A percentile compares a stretch with the other conserved stretches of the same genome.
Conservation (phyloP, 306 rosid genomes). For the Quercus robur region DNA sequence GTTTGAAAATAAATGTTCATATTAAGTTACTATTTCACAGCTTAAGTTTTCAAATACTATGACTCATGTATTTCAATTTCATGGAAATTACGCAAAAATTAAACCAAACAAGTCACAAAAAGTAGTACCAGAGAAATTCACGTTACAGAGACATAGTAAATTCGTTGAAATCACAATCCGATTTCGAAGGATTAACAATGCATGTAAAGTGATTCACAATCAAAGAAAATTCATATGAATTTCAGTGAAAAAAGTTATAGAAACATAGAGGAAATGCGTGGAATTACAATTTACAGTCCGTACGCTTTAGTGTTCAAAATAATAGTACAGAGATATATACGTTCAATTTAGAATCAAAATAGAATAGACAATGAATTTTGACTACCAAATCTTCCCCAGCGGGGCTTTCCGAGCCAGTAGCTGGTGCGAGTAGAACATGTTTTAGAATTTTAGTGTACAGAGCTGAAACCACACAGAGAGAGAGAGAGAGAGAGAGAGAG, state of each 20-base stretch:
- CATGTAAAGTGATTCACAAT: no score
- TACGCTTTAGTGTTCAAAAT: not conserved
- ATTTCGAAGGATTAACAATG: not conserved
- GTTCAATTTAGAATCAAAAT: not conserved
- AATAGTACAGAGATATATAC: not conserved
- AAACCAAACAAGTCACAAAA: not conserved
- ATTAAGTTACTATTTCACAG: not conserved
- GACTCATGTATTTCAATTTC: no score
- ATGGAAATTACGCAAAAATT: no score
- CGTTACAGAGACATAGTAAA: not conserved
- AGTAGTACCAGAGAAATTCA: not conserved
- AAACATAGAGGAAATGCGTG: no score
- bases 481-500: not conserved
- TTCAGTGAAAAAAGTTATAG: not conserved
- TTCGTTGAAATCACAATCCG: not conserved
- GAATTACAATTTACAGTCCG: no score
- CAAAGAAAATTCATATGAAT: not conserved
- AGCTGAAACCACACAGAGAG: not conserved
- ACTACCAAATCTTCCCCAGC: slow-evolving; percentile 82
- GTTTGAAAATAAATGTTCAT: not conserved
- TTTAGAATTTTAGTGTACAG: not conserved
- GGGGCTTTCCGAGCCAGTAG: slow-evolving; percentile 87
- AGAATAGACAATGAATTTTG: not conserved
- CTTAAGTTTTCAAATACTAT: not conserved
- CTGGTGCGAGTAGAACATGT: slow-evolving; percentile 85